phyloP scores from a whole-genome alignment of 495 filamentous ascomycete genomes.

The Clohesyomyces aquaticus region DNA sequence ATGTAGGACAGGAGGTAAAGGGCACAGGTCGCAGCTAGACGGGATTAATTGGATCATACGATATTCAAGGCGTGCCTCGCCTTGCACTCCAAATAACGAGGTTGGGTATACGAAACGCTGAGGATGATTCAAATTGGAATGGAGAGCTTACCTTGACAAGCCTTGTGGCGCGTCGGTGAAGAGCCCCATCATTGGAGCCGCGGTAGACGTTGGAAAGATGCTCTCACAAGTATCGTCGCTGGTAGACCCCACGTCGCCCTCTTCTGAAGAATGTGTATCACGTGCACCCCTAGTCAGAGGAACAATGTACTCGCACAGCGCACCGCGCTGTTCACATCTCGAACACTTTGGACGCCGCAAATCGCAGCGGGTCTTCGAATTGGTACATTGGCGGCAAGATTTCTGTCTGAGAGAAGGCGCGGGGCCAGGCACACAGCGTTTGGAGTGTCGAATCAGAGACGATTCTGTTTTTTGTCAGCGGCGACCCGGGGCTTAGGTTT shows the following conservation, averaged over 20 bases:
- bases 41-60: too few species aligned
- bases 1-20: too few species aligned
- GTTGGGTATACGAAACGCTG: background rate
- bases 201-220: background rate
- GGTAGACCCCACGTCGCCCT: background rate
- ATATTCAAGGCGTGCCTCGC: too few species aligned
- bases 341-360: conserved; percentile 48
- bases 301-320: conserved; percentile 44
- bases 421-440: conserved; percentile 35
- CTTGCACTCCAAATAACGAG: background rate
- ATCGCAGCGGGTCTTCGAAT: conserved; percentile 49
- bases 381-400: conserved; percentile 48
- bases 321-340: conserved; percentile 45
- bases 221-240: background rate
- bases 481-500: background rate
- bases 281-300: conserved; percentile 31
- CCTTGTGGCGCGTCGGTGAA: background rate
- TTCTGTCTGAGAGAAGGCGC: conserved; percentile 41
- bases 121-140: background rate
- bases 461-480: conserved; percentile 39
- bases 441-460: conserved; percentile 45
- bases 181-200: too few species aligned
- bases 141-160: background rate
- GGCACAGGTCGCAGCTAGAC: too few species aligned
- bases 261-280: background rate